A percentile compares a stretch with the other conserved stretches of the same genome.
Conservation (phyloP, 352 stramenopile species). For the Phytophthora colocasiae region DNA sequence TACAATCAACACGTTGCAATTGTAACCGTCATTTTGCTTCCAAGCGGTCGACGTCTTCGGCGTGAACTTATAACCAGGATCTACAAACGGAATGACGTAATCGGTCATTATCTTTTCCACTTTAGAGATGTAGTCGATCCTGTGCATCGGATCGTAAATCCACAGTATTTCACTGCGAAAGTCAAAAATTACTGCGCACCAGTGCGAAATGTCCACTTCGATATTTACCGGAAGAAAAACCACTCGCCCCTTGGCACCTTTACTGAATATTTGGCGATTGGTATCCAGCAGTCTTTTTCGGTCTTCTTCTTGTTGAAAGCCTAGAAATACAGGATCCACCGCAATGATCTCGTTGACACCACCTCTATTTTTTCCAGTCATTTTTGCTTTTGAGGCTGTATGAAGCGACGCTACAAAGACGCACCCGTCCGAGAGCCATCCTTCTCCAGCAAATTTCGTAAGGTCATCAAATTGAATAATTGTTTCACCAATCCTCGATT, state of each 20-base stretch:
- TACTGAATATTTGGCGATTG: too few species aligned
- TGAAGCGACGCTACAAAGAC: too few species aligned
- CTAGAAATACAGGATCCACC: too few species aligned
- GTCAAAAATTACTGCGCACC: constrained; percentile 5
- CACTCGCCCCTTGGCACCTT: neutral
- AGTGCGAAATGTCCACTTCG: neutral
- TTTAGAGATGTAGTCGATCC: constrained; percentile 1
- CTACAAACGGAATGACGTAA: neutral
- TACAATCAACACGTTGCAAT: neutral
- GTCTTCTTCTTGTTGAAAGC: too few species aligned
- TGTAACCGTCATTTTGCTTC: constrained; percentile 8
- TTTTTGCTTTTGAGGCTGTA: too few species aligned
- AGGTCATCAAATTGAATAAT: constrained; percentile 9
- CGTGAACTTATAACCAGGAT: neutral
- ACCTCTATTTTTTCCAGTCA: too few species aligned
- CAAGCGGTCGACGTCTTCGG: neutral
- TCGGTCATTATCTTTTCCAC: constrained; percentile 2
- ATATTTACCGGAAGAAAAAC: constrained; percentile 6
- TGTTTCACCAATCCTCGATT: constrained; percentile 9
- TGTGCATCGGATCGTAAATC: constrained; percentile 8
- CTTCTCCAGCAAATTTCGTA: constrained; percentile 2
- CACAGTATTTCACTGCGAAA: neutral
- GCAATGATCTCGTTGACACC: too few species aligned
- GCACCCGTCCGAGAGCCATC: too few species aligned
- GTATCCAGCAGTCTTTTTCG: too few species aligned